Base-by-base conservation (phyloP, 306 rosid genomes). In the Cicer bijugum region DNA sequence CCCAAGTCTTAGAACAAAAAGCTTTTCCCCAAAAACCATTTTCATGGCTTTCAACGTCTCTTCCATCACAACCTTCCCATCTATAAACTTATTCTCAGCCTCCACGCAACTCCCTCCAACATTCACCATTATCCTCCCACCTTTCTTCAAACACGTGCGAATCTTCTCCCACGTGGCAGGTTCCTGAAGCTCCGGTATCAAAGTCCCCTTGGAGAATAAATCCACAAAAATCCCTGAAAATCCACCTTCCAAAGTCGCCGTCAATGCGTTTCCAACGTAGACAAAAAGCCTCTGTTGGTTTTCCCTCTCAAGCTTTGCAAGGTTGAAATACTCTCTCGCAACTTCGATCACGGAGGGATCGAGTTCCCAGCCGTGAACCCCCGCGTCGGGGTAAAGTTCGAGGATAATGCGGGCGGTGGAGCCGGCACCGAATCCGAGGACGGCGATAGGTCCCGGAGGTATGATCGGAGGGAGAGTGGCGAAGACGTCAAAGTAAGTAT, bases 91-190 rank as follows among this genome's bases (percentile, higher is more conserved):
- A 59, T 79, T 86, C 85, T 94, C 99, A 0, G 97, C 87, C 86
- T 91, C 97, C 52, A 94, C 97, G 64, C 97, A 94, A 39, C 95
- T 89, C 1, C 99, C 98, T 48, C 97, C 99, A 40, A 89, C 98
- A 33, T 94, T 94, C 73, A 89, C 92, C 98, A 94, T 94, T 1
- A 91, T 51, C 78, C 97, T 83, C 56, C 98, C 98, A 12, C 91
- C 97, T 81, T 85, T 82, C 52, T 75, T 91, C 98, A 94, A 86
- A 59, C 90, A 75, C 84, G 15, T 79, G 4, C 19, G 20, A 20
- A 91, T 83, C 88, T 7, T 80, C 83, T 39, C 56, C 98, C 98
- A 94, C 46, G 94, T 91, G 8, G 69, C 80, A 0, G 85, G 79
- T 33, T 87, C 89, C 67, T 93, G 94, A n/a, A 94, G 92, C 89